Conservation (phyloP, 768 basidiomycete species). For the Lactifluus subvellereus region DNA sequence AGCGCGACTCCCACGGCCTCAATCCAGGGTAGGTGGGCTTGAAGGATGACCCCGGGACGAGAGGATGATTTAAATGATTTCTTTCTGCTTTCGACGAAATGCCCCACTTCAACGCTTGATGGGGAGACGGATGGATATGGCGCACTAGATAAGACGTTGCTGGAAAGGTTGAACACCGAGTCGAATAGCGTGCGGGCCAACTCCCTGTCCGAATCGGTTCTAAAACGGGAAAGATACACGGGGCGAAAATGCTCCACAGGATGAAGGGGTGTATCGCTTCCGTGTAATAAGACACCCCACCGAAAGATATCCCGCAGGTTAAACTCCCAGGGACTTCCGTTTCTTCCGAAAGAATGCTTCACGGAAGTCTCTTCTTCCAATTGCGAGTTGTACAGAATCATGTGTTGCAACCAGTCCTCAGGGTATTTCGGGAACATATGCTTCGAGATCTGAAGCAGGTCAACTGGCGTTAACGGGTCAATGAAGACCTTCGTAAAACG, state of each 20-base stretch:
- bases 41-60: slow-evolving; percentile 47
- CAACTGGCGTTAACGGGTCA: slow-evolving; percentile 71
- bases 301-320: slow-evolving; percentile 92
- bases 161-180: slow-evolving; percentile 38
- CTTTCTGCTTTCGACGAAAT: slow-evolving; percentile 39
- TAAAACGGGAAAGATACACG: slow-evolving; percentile 84
- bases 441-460: slow-evolving; percentile 73
- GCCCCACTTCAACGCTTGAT: slow-evolving; percentile 59
- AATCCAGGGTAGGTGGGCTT: slow-evolving; percentile 55
- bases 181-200: slow-evolving; percentile 51
- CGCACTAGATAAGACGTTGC: slow-evolving; percentile 25
- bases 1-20: slow-evolving; percentile 74
- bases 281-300: slow-evolving; percentile 62
- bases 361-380: slow-evolving; percentile 63
- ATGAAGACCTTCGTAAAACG: slow-evolving; percentile 98
- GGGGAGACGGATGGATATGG: slow-evolving; percentile 43
- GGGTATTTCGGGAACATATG: slow-evolving; percentile 63
- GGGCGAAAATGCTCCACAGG: slow-evolving; percentile 61
- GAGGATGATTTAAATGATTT: slow-evolving; percentile 32
- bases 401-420: slow-evolving; percentile 48
- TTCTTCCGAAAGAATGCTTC: slow-evolving; percentile 61
- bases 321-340: slow-evolving; percentile 96
- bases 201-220: slow-evolving; percentile 59
- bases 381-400: slow-evolving; percentile 77
- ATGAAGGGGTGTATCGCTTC: slow-evolving; percentile 33